These are phyloP conservation scores for Ambrosia trifida DNA, from an alignment of 129 eudicot genomes.

Conservation along the genomic window DNA sequence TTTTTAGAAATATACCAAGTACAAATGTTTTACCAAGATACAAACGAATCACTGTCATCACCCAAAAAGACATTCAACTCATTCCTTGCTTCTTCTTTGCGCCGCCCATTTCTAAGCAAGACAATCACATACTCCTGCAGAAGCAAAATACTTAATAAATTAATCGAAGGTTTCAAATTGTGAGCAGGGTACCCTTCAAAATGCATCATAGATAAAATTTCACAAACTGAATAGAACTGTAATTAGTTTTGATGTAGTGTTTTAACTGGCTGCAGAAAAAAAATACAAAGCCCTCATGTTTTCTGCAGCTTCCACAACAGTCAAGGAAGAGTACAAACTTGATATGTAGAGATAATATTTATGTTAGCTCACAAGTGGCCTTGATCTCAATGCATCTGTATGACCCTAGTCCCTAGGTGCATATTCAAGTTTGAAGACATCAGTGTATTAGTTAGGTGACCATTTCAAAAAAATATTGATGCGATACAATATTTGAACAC, in stretches of 20 bases:
- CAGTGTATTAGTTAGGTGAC: neutral
- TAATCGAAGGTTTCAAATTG: neutral
- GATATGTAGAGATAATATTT: neutral
- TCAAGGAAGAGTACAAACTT: neutral
- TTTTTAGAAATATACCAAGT: conserved; percentile 2
- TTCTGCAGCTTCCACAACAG: conserved; percentile 19
- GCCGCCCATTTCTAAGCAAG: conserved; percentile 83
- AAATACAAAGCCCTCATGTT: conserved; percentile 7
- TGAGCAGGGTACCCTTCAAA: neutral
- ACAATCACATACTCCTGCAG: conserved; percentile 96
- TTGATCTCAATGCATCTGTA: neutral
- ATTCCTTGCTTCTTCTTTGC: conserved; percentile 82
- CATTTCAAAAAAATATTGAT: neutral
- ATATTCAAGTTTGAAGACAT: conserved; percentile 10
- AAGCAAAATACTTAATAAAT: conserved; percentile 24
- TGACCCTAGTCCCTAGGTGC: neutral
- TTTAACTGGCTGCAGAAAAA: neutral
- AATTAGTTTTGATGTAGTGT: neutral
- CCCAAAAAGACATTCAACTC: conserved; percentile 95
- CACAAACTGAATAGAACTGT: neutral
- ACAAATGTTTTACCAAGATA: conserved; percentile 61
- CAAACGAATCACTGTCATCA: conserved; percentile 83
- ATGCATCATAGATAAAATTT: neutral
- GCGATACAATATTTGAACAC: neutral
- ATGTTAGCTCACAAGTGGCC: neutral